phyloP scores from a whole-genome alignment of 2,329 filamentous ascomycete genomes.

The Falciphora oryzae region DNA sequence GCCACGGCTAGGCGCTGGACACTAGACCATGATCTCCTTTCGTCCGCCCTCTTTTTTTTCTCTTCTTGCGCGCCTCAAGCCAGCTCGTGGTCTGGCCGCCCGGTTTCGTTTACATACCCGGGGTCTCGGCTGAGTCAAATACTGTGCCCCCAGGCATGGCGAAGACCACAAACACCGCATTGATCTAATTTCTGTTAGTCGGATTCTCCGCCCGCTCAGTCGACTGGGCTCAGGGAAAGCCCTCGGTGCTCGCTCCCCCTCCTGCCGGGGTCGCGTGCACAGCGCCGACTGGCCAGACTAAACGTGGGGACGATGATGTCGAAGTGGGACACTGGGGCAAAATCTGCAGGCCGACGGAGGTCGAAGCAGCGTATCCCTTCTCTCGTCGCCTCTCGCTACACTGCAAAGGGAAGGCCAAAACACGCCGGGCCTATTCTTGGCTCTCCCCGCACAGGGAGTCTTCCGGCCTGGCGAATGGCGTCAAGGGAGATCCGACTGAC shows the following conservation, averaged over 20 bases:
- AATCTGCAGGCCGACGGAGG: neutral
- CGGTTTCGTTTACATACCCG: neutral
- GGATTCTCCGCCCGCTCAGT: neutral
- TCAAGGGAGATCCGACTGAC: neutral
- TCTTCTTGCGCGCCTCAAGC: neutral
- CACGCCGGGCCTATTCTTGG: neutral
- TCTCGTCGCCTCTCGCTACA: neutral
- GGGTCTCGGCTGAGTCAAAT: neutral
- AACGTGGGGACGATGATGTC: neutral
- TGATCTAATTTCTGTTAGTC: neutral
- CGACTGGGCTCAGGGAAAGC: neutral
- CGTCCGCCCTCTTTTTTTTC: neutral
- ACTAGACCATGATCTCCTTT: neutral
- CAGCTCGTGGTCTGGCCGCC: neutral
- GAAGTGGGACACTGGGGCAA: neutral
- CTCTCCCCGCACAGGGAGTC: neutral
- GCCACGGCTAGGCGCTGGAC: too few species aligned
- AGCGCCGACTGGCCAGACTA: neutral
- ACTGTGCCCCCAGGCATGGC: neutral
- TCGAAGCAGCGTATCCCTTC: neutral
- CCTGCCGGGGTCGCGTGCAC: neutral
- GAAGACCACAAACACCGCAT: neutral
- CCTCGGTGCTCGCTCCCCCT: too few species aligned
- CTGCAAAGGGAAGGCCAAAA: neutral
- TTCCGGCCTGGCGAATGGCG: neutral